Evolutionary conservation across 192 early-diverging fungal genomes (phyloP).

Genomic region (Podila minutissima): DNA sequence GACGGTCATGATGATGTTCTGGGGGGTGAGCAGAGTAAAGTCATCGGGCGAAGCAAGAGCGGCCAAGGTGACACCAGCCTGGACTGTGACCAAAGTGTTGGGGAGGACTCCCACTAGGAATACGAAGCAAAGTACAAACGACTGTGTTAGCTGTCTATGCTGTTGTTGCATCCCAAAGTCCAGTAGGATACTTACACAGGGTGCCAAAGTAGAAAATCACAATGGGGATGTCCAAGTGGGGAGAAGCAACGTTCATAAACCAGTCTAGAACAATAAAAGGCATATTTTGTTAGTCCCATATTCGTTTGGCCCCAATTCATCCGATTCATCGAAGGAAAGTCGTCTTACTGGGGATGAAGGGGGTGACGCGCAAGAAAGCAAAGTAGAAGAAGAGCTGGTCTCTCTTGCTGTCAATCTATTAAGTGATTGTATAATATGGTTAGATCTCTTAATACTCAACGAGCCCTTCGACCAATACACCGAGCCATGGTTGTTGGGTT

Average conservation of each 20-base stretch:
- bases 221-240: constrained; percentile 47
- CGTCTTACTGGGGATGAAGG: constrained; percentile 42
- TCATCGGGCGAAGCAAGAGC: constrained; percentile 50
- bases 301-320: no score
- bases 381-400: constrained; percentile 50
- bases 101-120: constrained; percentile 47
- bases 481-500: neutral
- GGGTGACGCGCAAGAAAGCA: constrained; percentile 46
- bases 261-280: constrained; percentile 46
- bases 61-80: constrained; percentile 55
- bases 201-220: constrained; percentile 48
- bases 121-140: neutral
- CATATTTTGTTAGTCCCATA: neutral
- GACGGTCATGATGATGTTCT: constrained; percentile 52
- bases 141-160: neutral
- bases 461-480: neutral
- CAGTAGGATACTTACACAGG: constrained; percentile 13
- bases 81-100: constrained; percentile 48
- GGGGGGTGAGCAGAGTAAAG: constrained; percentile 47
- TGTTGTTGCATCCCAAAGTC: neutral
- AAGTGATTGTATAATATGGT: neutral
- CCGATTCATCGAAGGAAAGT: neutral
- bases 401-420: constrained; percentile 39
- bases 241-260: constrained; percentile 57
- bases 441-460: neutral